Conservation (phyloP, 805 yeast genomes). For the Barnettozyma botsteinii region DNA sequence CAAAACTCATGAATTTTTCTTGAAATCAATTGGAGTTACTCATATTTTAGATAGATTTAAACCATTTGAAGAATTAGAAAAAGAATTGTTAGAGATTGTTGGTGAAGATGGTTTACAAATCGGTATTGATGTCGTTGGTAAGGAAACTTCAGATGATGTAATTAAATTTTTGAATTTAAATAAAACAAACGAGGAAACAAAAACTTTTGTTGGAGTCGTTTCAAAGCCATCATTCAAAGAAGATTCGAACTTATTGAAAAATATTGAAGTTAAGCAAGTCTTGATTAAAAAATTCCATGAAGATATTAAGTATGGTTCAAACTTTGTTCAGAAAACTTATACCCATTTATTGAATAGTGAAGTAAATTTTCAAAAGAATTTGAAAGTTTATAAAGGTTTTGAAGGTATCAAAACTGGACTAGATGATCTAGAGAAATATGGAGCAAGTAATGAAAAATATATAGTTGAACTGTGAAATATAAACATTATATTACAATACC, state of each 20-base stretch:
- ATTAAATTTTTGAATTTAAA: conserved; percentile 26
- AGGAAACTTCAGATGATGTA: conserved; percentile 32
- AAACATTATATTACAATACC: background rate
- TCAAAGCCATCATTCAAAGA: conserved; percentile 28
- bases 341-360: conserved; percentile 25
- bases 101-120: conserved; percentile 27
- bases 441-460: conserved; percentile 40
- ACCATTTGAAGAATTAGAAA: conserved; percentile 19
- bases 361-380: conserved; percentile 31
- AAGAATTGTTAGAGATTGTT: conserved; percentile 19
- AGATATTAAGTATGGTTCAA: conserved; percentile 32
- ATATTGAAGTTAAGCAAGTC: conserved; percentile 29
- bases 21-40: conserved; percentile 40
- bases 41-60: conserved; percentile 33
- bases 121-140: conserved; percentile 42
- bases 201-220: conserved; percentile 36
- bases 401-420: conserved; percentile 31
- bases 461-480: conserved; percentile 27
- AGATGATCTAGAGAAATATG: conserved; percentile 32
- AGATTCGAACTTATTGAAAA: conserved; percentile 18
- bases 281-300: conserved; percentile 40
- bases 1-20: conserved; percentile 29
- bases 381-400: conserved; percentile 33
- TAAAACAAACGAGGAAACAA: conserved; percentile 11
- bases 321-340: conserved; percentile 31